Percentiles rank a stretch among this genome's conserved stretches.
Conservation (phyloP, 2,329 filamentous ascomycete genomes). For the Xylariaceae sp. region DNA sequence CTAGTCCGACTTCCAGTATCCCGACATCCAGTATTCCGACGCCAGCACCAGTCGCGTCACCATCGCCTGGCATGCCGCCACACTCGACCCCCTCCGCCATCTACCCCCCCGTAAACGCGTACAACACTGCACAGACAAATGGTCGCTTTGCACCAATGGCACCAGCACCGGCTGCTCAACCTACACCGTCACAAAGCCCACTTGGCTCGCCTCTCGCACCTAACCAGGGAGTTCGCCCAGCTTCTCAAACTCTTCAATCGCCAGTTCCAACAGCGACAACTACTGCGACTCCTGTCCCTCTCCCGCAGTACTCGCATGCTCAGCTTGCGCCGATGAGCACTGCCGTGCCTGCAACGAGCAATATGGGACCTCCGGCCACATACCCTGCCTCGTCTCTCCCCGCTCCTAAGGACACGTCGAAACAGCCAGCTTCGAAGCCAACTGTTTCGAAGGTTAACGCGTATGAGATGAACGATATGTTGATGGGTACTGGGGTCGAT, state of each 20-base stretch:
- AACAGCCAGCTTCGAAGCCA: conserved; percentile 56
- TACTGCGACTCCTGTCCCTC: conserved; percentile 16
- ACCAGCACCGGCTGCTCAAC: conserved; percentile 12
- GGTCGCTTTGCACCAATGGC: conserved; percentile 22
- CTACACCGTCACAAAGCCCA: conserved; percentile 8
- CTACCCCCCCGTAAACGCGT: conserved; percentile 31
- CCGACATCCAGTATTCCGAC: conserved; percentile 38
- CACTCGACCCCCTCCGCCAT: conserved; percentile 12
- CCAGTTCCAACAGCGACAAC: conserved; percentile 21
- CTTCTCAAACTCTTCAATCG: conserved; percentile 4
- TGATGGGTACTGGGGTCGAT: conserved; percentile 82
- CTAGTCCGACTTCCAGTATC: conserved; percentile 39
- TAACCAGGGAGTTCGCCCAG: conserved; percentile 10
- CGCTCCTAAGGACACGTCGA: conserved; percentile 30
- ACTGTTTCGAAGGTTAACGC: conserved; percentile 56
- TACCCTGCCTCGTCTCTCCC: conserved; percentile 23
- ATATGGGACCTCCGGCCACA: conserved; percentile 32
- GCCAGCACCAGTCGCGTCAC: conserved; percentile 19
- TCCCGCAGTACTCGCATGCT: conserved; percentile 26
- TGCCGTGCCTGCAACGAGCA: conserved; percentile 23
- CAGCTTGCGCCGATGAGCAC: conserved; percentile 27
- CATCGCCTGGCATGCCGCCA: conserved; percentile 31
- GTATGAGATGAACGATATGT: conserved; percentile 76
- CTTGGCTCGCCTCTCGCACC: conserved; percentile 12
- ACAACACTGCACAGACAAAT: conserved; percentile 28